These are phyloP conservation scores for Eucalyptus coolabah DNA, from an alignment of 345 rosid species.

Conservation along the genomic window DNA sequence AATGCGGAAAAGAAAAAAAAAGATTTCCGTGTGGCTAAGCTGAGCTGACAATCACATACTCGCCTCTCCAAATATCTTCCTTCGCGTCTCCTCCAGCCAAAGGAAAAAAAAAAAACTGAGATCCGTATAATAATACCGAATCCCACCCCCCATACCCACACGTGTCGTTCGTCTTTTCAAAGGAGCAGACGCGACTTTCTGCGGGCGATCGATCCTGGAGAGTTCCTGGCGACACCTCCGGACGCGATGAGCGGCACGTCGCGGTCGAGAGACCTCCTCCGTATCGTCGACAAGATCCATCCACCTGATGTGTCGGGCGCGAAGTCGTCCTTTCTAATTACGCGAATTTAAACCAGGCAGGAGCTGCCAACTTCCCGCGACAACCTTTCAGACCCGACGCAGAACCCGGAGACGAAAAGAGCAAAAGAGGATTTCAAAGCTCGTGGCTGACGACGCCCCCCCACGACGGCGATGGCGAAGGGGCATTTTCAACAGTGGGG, in stretches of 20 bases:
- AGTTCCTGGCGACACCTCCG: not conserved
- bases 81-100: not conserved
- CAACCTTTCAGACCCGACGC: not conserved
- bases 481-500: not conserved
- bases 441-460: not conserved
- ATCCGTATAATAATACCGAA: not conserved
- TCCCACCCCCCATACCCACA: not conserved
- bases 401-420: not conserved
- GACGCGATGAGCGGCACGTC: not conserved
- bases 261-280: not conserved
- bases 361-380: not conserved
- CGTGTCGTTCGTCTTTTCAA: not conserved
- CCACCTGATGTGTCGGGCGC: not conserved
- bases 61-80: not conserved
- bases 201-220: not conserved
- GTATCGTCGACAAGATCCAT: not conserved
- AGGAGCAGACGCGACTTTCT: not conserved
- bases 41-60: not conserved
- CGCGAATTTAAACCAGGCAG: not conserved
- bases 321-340: not conserved
- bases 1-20: not conserved
- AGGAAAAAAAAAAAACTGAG: not conserved
- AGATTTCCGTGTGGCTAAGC: not conserved
- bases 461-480: not conserved
- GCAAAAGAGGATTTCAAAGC: not conserved